Conservation (phyloP, 2,329 filamentous ascomycete species). For the Emmonsiellopsis sp. region DNA sequence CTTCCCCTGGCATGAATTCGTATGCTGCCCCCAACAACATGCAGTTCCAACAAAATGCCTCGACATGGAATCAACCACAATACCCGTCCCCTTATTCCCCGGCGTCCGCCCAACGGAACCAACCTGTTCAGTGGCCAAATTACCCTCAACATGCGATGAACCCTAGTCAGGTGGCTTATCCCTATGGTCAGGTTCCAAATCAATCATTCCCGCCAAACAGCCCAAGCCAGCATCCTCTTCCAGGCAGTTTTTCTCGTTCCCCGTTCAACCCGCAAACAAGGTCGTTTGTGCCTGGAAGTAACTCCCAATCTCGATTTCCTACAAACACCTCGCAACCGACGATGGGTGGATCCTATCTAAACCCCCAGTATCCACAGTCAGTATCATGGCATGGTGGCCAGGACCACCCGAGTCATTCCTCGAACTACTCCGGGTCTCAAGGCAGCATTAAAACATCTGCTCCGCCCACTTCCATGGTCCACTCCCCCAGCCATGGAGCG, state of each 20-base stretch:
- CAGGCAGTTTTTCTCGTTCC: slow-evolving; percentile 74
- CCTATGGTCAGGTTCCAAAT: slow-evolving; percentile 68
- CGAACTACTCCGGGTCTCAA: background rate
- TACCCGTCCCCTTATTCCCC: slow-evolving; percentile 17
- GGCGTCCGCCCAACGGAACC: slow-evolving; percentile 29
- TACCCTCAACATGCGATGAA: slow-evolving; percentile 27
- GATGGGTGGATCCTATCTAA: background rate
- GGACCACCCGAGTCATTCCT: background rate
- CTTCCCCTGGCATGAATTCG: slow-evolving; percentile 30
- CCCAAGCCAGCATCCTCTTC: slow-evolving; percentile 71
- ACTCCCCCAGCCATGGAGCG: slow-evolving; percentile 12
- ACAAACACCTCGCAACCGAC: slow-evolving; percentile 21
- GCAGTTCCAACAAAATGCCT: slow-evolving; percentile 23
- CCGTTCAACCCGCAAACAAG: slow-evolving; percentile 92
- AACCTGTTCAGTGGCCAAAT: slow-evolving; percentile 31
- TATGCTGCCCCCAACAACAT: slow-evolving; percentile 25
- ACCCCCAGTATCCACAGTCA: background rate
- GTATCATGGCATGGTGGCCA: background rate
- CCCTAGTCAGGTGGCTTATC: slow-evolving; percentile 49
- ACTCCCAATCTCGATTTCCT: slow-evolving; percentile 23
- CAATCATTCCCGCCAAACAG: slow-evolving; percentile 51
- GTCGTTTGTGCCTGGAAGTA: slow-evolving; percentile 68
- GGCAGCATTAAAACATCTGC: slow-evolving; percentile 11
- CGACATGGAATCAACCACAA: slow-evolving; percentile 25
- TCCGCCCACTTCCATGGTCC: slow-evolving; percentile 9